These are phyloP conservation scores for Penstemon eatonii DNA, from an alignment of 257 asterid genomes.

Conservation along the genomic window DNA sequence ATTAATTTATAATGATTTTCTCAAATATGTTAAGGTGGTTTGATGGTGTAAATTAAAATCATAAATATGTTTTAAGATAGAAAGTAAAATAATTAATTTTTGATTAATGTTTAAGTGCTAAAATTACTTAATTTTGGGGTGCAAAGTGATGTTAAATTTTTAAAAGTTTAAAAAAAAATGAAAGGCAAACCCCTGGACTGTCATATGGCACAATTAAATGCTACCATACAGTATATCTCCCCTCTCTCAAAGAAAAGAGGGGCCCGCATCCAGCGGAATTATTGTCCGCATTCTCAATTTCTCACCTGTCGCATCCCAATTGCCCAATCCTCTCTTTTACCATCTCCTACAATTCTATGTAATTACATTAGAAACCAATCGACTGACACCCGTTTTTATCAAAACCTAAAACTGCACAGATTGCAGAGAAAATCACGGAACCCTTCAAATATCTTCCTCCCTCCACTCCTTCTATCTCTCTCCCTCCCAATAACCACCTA, in stretches of 20 bases:
- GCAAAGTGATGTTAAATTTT: too few species aligned
- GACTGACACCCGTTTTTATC: not conserved
- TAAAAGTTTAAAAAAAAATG: not conserved
- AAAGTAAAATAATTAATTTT: too few species aligned
- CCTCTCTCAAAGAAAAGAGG: not conserved
- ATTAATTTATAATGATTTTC: too few species aligned
- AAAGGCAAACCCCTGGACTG: not conserved
- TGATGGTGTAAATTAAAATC: too few species aligned
- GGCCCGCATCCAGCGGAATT: conserved; percentile 15
- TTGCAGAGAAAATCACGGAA: conserved; percentile 27
- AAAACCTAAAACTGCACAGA: not conserved
- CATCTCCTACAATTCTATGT: conserved; percentile 16
- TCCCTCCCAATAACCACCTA: conserved; percentile 23
- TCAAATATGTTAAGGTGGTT: too few species aligned
- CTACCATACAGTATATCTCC: not conserved
- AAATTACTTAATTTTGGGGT: too few species aligned
- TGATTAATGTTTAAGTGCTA: too few species aligned
- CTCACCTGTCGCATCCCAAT: not conserved
- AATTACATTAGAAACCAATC: not conserved
- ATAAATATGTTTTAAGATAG: too few species aligned
- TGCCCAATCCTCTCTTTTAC: not conserved
- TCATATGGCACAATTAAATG: not conserved
- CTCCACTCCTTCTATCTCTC: conserved; percentile 8
- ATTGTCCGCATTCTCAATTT: not conserved
- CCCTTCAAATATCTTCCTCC: conserved; percentile 27